These are phyloP conservation scores for Rubroboletus pulcherrimus DNA, from an alignment of 768 basidiomycete genomes.

Conservation along the genomic window DNA sequence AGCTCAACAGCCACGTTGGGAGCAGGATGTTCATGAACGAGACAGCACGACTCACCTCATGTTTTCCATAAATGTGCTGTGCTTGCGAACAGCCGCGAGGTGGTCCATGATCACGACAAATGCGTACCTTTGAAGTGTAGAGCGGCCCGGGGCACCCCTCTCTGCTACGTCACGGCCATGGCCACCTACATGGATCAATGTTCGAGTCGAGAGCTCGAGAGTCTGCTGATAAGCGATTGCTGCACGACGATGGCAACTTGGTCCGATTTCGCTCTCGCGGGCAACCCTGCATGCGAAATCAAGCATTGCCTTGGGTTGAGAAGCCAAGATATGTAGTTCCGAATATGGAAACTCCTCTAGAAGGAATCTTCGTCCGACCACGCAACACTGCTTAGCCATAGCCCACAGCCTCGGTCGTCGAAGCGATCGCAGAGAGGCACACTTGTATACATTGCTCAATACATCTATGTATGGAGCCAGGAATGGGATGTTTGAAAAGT, in stretches of 20 bases:
- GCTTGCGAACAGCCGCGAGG: constrained; percentile 31
- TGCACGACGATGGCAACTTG: constrained; percentile 5
- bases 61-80: constrained; percentile 34
- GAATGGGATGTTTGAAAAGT: constrained; percentile 7
- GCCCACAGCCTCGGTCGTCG: constrained; percentile 7
- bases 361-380: constrained; percentile 12
- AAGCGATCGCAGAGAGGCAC: constrained; percentile 8
- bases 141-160: constrained; percentile 13
- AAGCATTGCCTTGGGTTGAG: constrained; percentile 17
- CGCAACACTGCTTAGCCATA: not conserved
- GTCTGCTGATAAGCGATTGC: constrained; percentile 13
- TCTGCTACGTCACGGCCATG: constrained; percentile 27
- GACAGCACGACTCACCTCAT: constrained; percentile 36
- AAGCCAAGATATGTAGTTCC: constrained; percentile 13
- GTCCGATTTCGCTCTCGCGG: not conserved
- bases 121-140: constrained; percentile 22
- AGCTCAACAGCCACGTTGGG: constrained; percentile 35
- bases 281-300: constrained; percentile 6
- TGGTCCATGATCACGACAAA: constrained; percentile 34
- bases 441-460: constrained; percentile 12
- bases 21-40: constrained; percentile 30
- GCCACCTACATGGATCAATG: constrained; percentile 16
- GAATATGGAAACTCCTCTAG: constrained; percentile 27
- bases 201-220: constrained; percentile 2
- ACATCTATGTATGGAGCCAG: constrained; percentile 7